Conservation (phyloP, 352 stramenopile species). For the Phytopythium boreale region DNA sequence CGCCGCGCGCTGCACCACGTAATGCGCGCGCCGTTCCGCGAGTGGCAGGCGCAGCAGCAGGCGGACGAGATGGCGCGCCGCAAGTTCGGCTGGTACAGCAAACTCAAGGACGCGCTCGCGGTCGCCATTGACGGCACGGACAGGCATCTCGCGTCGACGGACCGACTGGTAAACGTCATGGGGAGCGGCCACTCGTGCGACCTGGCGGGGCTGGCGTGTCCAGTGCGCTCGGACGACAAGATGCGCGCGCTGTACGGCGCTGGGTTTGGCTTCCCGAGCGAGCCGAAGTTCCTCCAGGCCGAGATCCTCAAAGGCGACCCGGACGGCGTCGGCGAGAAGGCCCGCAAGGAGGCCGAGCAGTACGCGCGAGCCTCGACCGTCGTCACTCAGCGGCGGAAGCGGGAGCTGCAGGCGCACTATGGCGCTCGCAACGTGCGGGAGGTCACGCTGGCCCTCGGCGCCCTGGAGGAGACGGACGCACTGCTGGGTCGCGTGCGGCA, state of each 20-base stretch:
- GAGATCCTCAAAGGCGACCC: slow-evolving; percentile 74
- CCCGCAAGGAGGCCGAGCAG: slow-evolving; percentile 44
- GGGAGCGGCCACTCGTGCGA: slow-evolving; percentile 25
- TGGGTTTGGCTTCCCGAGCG: slow-evolving; percentile 47
- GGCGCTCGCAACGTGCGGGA: slow-evolving; percentile 41
- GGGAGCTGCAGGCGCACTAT: slow-evolving; percentile 60
- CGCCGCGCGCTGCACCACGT: slow-evolving; percentile 83
- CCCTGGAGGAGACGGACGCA: slow-evolving; percentile 60
- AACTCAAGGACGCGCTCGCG: slow-evolving; percentile 65
- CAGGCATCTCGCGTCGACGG: slow-evolving; percentile 21
- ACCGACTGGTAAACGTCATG: not conserved
- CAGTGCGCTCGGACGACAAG: slow-evolving; percentile 40
- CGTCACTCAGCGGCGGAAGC: slow-evolving; percentile 42
- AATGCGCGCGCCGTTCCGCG: slow-evolving; percentile 39
- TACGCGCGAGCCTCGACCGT: slow-evolving; percentile 33
- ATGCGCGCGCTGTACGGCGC: slow-evolving; percentile 40
- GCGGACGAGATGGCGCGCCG: slow-evolving; percentile 78
- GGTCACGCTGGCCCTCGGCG: slow-evolving; percentile 48
- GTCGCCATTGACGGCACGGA: slow-evolving; percentile 24
- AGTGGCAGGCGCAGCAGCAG: slow-evolving; percentile 78
- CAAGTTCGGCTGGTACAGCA: slow-evolving; percentile 82
- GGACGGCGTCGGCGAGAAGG: slow-evolving; percentile 59
- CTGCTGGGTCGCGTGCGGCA: slow-evolving; percentile 32
- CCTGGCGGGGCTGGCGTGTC: slow-evolving; percentile 44
- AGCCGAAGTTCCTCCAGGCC: slow-evolving; percentile 37